Percentiles rank a stretch among this genome's conserved stretches.
Conservation (phyloP, 352 stramenopile species). For the Globisporangium paddicum region DNA sequence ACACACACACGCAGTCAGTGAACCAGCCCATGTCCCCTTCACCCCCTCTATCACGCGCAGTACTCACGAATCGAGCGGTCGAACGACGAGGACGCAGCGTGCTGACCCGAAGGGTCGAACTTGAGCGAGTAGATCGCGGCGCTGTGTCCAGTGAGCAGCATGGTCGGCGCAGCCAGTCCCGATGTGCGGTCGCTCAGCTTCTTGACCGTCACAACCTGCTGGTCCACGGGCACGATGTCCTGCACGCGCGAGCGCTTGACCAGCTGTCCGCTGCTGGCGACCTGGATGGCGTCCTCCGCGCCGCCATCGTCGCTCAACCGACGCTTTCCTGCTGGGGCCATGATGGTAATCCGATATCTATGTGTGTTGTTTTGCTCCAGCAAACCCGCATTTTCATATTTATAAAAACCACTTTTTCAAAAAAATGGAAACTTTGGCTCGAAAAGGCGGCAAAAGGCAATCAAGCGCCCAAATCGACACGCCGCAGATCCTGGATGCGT, state of each 20-base stretch:
- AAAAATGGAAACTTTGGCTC: neutral
- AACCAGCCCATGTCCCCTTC: neutral
- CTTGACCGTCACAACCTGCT: constrained; percentile 50
- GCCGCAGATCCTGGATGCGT: neutral
- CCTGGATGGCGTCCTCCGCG: constrained; percentile 16
- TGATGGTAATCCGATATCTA: neutral
- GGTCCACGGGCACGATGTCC: constrained; percentile 71
- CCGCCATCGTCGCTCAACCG: constrained; percentile 14
- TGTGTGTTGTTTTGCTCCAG: neutral
- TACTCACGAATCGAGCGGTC: constrained; percentile 58
- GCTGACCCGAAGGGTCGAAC: constrained; percentile 70
- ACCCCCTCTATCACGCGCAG: neutral
- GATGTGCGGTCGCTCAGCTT: constrained; percentile 58
- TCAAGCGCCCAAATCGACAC: neutral
- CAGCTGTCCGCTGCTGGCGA: constrained; percentile 25
- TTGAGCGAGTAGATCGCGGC: constrained; percentile 76
- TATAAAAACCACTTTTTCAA: no score
- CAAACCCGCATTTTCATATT: neutral
- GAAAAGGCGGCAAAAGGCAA: neutral
- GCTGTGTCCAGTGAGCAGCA: constrained; percentile 76
- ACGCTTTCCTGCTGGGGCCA: constrained; percentile 17
- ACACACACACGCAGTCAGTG: neutral
- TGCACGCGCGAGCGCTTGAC: constrained; percentile 63
- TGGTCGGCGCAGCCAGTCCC: constrained; percentile 57
- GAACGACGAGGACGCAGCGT: constrained; percentile 67